A percentile compares a stretch with the other conserved stretches of the same genome.
These are phyloP conservation scores for Fusarium pilosicola DNA, from an alignment of 2,329 filamentous ascomycete species.

Conservation along the genomic window DNA sequence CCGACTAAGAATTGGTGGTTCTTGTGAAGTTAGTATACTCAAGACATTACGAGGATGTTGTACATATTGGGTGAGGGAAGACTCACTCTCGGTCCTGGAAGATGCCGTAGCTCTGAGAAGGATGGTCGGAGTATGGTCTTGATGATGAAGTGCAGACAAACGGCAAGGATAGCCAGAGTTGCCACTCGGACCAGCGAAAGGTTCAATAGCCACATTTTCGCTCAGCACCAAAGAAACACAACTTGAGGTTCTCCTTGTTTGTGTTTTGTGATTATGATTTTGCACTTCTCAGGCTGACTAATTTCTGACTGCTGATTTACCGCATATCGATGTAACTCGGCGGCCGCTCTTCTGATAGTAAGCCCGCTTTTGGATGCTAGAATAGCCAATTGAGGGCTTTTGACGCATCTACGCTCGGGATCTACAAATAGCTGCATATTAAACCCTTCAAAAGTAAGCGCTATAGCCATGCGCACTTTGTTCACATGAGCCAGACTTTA, in stretches of 20 bases:
- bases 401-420: not conserved
- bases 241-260: too few species aligned
- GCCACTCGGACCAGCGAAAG: rapidly evolving
- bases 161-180: not conserved
- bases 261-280: rapidly evolving
- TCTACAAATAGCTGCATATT: not conserved
- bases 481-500: not conserved
- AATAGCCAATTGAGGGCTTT: not conserved
- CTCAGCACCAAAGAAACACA: rapidly evolving
- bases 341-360: rapidly evolving
- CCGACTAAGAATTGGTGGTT: not conserved
- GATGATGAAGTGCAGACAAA: not conserved
- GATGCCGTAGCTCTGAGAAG: not conserved
- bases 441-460: not conserved
- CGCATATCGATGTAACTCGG: not conserved
- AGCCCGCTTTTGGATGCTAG: not conserved
- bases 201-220: not conserved
- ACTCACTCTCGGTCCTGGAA: constrained; percentile 12
- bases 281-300: not conserved
- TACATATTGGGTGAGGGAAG: rapidly evolving
- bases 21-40: rapidly evolving
- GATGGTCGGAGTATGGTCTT: not conserved
- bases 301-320: not conserved
- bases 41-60: rapidly evolving
- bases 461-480: not conserved